Base-by-base conservation (phyloP, 1,284 basidiomycete species). In the Papiliotrema fonsecae region DNA sequence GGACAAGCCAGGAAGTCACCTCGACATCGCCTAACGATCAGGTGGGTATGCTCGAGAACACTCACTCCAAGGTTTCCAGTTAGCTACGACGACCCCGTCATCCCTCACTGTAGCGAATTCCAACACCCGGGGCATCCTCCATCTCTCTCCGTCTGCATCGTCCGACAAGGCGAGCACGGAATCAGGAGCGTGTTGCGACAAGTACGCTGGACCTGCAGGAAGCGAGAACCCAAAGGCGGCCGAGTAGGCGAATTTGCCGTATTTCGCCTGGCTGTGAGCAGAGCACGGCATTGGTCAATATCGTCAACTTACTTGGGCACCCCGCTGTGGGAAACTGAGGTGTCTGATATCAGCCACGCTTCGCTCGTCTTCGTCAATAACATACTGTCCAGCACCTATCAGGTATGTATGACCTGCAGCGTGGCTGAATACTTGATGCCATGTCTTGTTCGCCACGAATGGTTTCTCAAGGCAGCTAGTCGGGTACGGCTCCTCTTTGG, bases 171-270 rank as follows among this genome's bases (percentile, higher is more conserved):
- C 83, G 35, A 87, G 76, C 26, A 81, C 80, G 50, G 76, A 82
- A 66, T 87, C 85, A 0, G 78, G 82, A 6, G 79, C 83, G 22
- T 81, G 76, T 62, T 86, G 84, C 54, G 85, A 82, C 42, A 86
- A 78, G 3, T 80, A 82, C 28, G 79, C 76, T 56, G 76, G 70
- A 6, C 84, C 84, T 0, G 81, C 79, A 7, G 84, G 83, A 3
- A 86, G 82, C 54, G 82, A 83, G 70, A 86, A 87, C 4, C 84
- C 85, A 58, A 87, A 86, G 3, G 82, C 79, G 30, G 81, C 79
- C 2, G 82, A 84, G 66, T 87, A 87, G 1, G 83, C 82, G 48
- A 85, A 76, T 66, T 86, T 86, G 48, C 85, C 84, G 70, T 87
- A 87, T 65, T 87, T 87, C 27, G 83, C 82, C n/a, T 57, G 26